A percentile compares a stretch with the other conserved stretches of the same genome.
phyloP scores from a whole-genome alignment of 495 filamentous ascomycete genomes.

The Rhizodiscina lignyota region DNA sequence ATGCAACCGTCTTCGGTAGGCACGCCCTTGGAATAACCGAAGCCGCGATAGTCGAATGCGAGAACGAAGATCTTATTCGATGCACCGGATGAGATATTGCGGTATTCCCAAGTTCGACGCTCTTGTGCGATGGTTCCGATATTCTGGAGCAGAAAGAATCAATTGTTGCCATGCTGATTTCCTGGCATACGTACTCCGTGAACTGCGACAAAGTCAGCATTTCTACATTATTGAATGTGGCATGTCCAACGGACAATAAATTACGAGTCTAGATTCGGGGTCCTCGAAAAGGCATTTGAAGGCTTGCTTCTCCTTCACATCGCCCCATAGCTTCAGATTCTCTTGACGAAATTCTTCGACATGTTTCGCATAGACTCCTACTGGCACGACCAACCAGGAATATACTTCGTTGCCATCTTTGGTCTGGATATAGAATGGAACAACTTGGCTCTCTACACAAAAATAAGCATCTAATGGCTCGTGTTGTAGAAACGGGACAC shows the following conservation, averaged over 20 bases:
- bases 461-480: no score
- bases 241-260: conserved; percentile 24
- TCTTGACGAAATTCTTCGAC: no score
- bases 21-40: conserved; percentile 14
- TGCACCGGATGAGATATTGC: conserved; percentile 39
- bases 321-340: conserved; percentile 28
- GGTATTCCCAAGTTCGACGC: conserved; percentile 44
- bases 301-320: conserved; percentile 35
- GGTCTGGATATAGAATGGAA: conserved; percentile 44
- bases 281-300: conserved; percentile 48
- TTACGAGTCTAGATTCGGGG: conserved; percentile 39
- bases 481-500: no score
- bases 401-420: conserved; percentile 40
- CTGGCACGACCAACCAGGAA: conserved; percentile 56
- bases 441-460: conserved; percentile 44
- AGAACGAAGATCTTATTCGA: conserved; percentile 42
- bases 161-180: not conserved
- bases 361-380: conserved; percentile 45
- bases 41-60: conserved; percentile 26
- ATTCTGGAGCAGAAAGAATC: conserved; percentile 30
- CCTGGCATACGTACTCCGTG: conserved; percentile 9
- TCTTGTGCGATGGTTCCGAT: conserved; percentile 49
- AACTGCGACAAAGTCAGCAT: no score
- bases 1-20: conserved; percentile 15
- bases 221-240: no score